A percentile compares a stretch with the other conserved stretches of the same genome.
phyloP scores from a whole-genome alignment of 2,329 filamentous ascomycete genomes.

The Aureobasidium mangrovei region DNA sequence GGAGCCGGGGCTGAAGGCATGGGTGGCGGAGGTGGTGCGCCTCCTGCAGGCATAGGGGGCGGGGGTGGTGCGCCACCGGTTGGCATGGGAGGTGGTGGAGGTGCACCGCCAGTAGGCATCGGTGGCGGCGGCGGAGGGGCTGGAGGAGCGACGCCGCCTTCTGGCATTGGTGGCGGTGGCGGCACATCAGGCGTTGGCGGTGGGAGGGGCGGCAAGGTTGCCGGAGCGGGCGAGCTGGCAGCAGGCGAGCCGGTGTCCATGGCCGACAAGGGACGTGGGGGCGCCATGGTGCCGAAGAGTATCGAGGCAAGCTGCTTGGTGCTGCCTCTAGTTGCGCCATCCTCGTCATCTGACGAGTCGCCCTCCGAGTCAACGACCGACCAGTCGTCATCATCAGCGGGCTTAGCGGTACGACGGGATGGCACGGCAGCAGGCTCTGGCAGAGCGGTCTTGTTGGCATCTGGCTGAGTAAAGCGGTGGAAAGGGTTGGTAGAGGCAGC shows the following conservation, averaged over 20 bases:
- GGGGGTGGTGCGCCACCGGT: constrained; percentile 35
- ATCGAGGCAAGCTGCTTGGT: constrained; percentile 91
- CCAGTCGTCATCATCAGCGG: constrained; percentile 66
- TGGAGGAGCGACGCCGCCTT: constrained; percentile 18
- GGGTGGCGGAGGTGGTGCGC: constrained; percentile 40
- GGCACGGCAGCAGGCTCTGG: constrained; percentile 39
- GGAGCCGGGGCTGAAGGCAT: constrained; percentile 21
- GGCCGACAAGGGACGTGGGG: constrained; percentile 77
- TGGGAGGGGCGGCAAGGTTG: constrained; percentile 10
- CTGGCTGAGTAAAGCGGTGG: constrained; percentile 68
- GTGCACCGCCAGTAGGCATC: constrained; percentile 36
- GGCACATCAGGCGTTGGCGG: constrained; percentile 37
- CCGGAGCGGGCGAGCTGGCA: constrained; percentile 34
- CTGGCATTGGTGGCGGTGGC: constrained; percentile 27
- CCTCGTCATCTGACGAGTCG: constrained; percentile 61
- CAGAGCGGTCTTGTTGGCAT: constrained; percentile 40
- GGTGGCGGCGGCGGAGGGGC: constrained; percentile 40
- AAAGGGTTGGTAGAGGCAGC: constrained; percentile 84
- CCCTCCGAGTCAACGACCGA: constrained; percentile 65
- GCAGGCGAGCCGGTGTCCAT: constrained; percentile 47
- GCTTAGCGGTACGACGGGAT: constrained; percentile 47
- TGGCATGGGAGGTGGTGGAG: constrained; percentile 36
- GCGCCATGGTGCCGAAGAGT: constrained; percentile 93
- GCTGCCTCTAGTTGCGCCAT: constrained; percentile 67
- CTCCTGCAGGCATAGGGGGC: constrained; percentile 31